Percentiles rank a stretch among this genome's conserved stretches.
These are phyloP conservation scores for Krasilnikovozyma curviuscula DNA, from an alignment of 768 basidiomycete genomes.

Conservation along the genomic window DNA sequence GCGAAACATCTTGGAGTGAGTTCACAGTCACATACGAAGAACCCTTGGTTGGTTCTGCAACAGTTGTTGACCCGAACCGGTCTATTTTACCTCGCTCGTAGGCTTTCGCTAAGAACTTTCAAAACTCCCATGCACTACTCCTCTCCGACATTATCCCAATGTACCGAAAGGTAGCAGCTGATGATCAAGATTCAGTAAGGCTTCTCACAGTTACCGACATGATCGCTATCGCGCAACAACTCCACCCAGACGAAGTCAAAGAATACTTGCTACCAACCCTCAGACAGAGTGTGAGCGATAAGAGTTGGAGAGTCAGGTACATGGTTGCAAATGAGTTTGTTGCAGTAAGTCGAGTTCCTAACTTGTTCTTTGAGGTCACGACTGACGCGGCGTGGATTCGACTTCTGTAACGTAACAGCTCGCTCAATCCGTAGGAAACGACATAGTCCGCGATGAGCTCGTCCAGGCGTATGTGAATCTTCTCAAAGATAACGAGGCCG, in stretches of 20 bases:
- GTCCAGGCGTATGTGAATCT: slow-evolving; percentile 82
- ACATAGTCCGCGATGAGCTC: slow-evolving; percentile 80
- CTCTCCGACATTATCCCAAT: slow-evolving; percentile 72
- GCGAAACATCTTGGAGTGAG: slow-evolving; percentile 90
- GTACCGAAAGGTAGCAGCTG: slow-evolving; percentile 78
- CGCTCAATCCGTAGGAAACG: slow-evolving; percentile 71
- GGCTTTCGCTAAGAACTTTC: slow-evolving; percentile 61
- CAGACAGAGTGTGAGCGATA: slow-evolving; percentile 70
- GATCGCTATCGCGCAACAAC: slow-evolving; percentile 70
- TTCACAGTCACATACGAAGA: too few relatives aligned
- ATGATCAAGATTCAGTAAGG: slow-evolving; percentile 96
- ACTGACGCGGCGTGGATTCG: not conserved
- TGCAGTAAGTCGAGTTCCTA: slow-evolving; percentile 36
- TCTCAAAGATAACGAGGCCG: slow-evolving; percentile 94
- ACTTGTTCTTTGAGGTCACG: not conserved
- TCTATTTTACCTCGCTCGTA: slow-evolving; percentile 22
- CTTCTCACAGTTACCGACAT: slow-evolving; percentile 87
- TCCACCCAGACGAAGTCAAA: slow-evolving; percentile 74
- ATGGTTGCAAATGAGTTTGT: slow-evolving; percentile 98
- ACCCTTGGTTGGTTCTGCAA: too few relatives aligned
- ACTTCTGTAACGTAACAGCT: slow-evolving; percentile 34
- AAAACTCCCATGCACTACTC: slow-evolving; percentile 47
- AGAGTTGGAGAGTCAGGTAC: slow-evolving; percentile 96
- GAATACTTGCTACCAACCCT: slow-evolving; percentile 74
- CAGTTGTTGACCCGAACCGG: not conserved